Evolutionary conservation across 805 yeast species (phyloP), one percentile per base, ranked within the genome.

Genomic region (Wickerhamiella brachini): DNA sequence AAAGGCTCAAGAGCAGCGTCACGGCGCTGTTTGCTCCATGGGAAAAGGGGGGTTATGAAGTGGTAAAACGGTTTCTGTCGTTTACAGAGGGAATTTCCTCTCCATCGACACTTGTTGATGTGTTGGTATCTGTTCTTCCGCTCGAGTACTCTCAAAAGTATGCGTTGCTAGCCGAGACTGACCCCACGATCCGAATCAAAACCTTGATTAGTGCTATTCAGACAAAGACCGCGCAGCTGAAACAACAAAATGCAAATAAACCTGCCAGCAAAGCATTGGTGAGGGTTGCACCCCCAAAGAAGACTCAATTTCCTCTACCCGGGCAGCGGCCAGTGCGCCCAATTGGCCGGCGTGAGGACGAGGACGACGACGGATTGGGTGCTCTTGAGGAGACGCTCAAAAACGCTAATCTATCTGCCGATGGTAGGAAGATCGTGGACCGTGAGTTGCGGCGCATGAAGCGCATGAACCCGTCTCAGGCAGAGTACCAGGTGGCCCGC

Each of bases 401-500:
- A 38, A 44, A 42, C 2, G 55, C 61, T 17, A 49, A 55, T 12
- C 51, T 68, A 21, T 58, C 66, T 1, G 60, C 53, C 1, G 71
- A 68, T 17, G 72, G 70, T 34, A 59, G 61, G 37, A 65, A 60
- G 49, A 55, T 63, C 6, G 70, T 65, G n/a, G 53, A 59, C 45
- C 63, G 70, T n/a, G 73, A 69, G 46, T 51, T 69, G 48, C 60
- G 60, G 48, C 65, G 71, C 5, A 53, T 70, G 45, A 58, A 63
- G 51, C 60, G 70, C n/a, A 67, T 68, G 68, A 66, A 64, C 26
- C 63, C 71, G 1, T 56, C 66, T 22, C 71, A 68, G 52, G 70
- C 74, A 0, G 73, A 70, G 54, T 68, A 68, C 52, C 71, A 70
- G 46, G 72, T 70, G 15, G 59, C 68, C 49, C 64, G 72, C 22